Conservation (phyloP, 1,284 basidiomycete genomes). For the Ganoderma resinaceum region DNA sequence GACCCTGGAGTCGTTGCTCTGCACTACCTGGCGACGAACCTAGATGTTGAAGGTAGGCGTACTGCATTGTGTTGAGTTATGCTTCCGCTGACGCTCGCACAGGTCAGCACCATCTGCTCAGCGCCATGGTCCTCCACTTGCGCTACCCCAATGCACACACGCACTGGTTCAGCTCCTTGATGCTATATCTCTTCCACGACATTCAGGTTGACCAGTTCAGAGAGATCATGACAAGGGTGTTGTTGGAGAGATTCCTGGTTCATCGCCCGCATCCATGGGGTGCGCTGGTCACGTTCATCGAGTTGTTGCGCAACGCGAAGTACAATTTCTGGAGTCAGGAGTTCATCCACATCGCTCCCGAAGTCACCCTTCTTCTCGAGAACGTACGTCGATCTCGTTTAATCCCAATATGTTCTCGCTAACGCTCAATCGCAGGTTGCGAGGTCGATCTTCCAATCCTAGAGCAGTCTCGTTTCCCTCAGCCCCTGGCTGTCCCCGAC, state of each 20-base stretch:
- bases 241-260: constrained; percentile 93
- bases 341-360: constrained; percentile 81
- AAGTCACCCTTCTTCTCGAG: constrained; percentile 82
- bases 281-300: constrained; percentile 91
- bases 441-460: constrained; percentile 75
- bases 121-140: constrained; percentile 90
- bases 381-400: constrained; percentile 59
- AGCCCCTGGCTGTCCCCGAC: constrained; percentile 22
- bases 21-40: constrained; percentile 80
- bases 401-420: background rate
- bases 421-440: constrained; percentile 57
- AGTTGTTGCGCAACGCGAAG: constrained; percentile 84
- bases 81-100: constrained; percentile 6
- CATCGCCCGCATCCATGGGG: constrained; percentile 99
- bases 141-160: constrained; percentile 98
- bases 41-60: constrained; percentile 87
- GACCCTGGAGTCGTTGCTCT: constrained; percentile 87
- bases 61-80: background rate
- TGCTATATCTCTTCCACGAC: constrained; percentile 88
- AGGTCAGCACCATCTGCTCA: constrained; percentile 95
- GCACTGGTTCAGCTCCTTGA: constrained; percentile 91
- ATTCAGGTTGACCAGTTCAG: constrained; percentile 80
- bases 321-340: constrained; percentile 90
- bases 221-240: constrained; percentile 91
- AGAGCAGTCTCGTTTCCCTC: constrained; percentile 49